phyloP scores from a whole-genome alignment of 352 stramenopile genomes.

The Hyaloperonospora arabidopsidis region DNA sequence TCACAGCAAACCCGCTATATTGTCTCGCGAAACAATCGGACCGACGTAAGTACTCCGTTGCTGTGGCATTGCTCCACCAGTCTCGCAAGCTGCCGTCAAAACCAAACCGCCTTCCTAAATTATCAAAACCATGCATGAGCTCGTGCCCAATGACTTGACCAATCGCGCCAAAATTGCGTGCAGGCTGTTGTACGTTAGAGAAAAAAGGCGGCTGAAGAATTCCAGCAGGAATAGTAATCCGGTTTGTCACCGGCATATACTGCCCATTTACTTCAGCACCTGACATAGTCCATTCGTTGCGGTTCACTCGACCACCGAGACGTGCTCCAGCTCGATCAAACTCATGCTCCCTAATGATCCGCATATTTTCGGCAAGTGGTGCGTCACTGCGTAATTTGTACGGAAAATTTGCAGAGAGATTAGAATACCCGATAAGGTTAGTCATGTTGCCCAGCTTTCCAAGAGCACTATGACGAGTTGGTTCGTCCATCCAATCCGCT shows the following conservation, averaged over 20 bases:
- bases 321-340: conserved; percentile 36
- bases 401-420: conserved; percentile 26
- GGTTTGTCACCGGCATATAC: conserved; percentile 62
- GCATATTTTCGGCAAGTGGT: conserved; percentile 40
- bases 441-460: conserved; percentile 82
- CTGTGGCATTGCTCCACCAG: conserved; percentile 90
- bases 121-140: conserved; percentile 94
- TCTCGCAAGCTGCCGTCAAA: conserved; percentile 85
- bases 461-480: conserved; percentile 70
- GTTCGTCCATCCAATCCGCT: no score
- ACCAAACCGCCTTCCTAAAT: conserved; percentile 85
- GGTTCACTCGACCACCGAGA: conserved; percentile 44
- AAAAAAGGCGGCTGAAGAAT: conserved; percentile 95
- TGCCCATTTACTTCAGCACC: conserved; percentile 91
- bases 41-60: conserved; percentile 59
- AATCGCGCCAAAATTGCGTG: conserved; percentile 91
- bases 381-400: no score
- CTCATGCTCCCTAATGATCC: conserved; percentile 31
- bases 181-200: conserved; percentile 61
- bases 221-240: conserved; percentile 93
- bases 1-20: conserved; percentile 43
- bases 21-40: conserved; percentile 59
- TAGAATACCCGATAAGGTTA: conserved; percentile 64
- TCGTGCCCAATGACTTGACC: conserved; percentile 92
- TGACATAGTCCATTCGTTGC: conserved; percentile 85